A percentile compares a stretch with the other conserved stretches of the same genome.
Evolutionary conservation across 2,329 filamentous ascomycete species (phyloP).

Genomic region (Cladophialophora yegresii): DNA sequence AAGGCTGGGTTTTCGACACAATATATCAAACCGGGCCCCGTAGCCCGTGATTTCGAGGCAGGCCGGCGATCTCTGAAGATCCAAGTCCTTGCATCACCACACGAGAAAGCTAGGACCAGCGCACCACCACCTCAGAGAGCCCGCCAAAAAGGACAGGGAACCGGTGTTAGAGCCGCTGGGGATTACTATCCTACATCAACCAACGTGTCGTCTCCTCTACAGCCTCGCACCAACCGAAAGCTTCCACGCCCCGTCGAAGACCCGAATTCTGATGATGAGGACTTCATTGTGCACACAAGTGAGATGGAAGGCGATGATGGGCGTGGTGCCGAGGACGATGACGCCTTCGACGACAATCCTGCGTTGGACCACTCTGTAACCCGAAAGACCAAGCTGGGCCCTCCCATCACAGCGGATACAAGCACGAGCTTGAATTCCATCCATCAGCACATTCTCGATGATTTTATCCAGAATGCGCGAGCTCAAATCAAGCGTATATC

Average conservation of each 20-base stretch:
- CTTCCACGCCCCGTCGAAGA: slow-evolving; percentile 38
- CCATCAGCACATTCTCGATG: slow-evolving; percentile 50
- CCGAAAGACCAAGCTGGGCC: slow-evolving; percentile 43
- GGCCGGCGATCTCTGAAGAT: slow-evolving; percentile 53
- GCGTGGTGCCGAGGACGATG: slow-evolving; percentile 41
- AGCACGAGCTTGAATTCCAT: slow-evolving; percentile 46
- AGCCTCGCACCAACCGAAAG: slow-evolving; percentile 48
- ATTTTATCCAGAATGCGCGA: slow-evolving; percentile 51
- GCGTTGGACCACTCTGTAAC: slow-evolving; percentile 15
- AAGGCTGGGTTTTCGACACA: slow-evolving; percentile 66
- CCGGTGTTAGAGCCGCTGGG: slow-evolving; percentile 39
- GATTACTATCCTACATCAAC: slow-evolving; percentile 61
- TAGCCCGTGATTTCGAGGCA: slow-evolving; percentile 50
- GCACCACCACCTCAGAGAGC: slow-evolving; percentile 37
- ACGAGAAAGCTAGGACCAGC: slow-evolving; percentile 42
- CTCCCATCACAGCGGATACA: slow-evolving; percentile 51
- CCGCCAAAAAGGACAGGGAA: slow-evolving; percentile 39
- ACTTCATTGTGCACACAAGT: slow-evolving; percentile 25
- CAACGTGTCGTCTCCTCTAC: slow-evolving; percentile 66
- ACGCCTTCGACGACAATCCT: background rate
- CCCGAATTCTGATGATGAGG: slow-evolving; percentile 25
- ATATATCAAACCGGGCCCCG: slow-evolving; percentile 58
- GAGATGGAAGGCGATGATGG: slow-evolving; percentile 41
- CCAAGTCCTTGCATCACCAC: slow-evolving; percentile 55
- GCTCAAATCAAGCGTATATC: slow-evolving; percentile 47